Base-by-base conservation (phyloP, 306 rosid genomes). In the Fagus crenata region DNA sequence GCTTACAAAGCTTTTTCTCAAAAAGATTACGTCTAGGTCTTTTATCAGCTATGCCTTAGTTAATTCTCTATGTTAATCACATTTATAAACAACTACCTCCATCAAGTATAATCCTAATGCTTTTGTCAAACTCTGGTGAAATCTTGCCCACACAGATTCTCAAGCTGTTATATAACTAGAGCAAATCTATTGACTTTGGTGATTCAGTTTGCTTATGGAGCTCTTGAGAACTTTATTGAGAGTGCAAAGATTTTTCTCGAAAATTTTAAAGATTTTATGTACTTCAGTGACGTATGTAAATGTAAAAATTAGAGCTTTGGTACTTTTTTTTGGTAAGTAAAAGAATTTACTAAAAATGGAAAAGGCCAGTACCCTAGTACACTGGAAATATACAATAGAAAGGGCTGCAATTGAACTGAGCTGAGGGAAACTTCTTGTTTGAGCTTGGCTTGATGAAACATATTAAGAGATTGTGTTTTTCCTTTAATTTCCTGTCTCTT, bases 121-220 rank as follows among this genome's bases (percentile, higher is more conserved):
- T 56, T n/a, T 56, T 13, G 63, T 56, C 63, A 56, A 56, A 56
- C 63, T 22, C 36, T 56, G 35, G 63, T 56, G 63, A 56, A 63
- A 2, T 63, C 37, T 63, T 35, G 41, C 40, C 33, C 69, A 33
- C 4, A 35, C 5, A 61, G 69, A 33, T 33, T 63, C 42, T 63
- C 6, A 33, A 63, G 1, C 12, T 35, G 42, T 63, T n/a, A 61
- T 59, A 31, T 35, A 32, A 36, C 18, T 8, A 35, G 7, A 35
- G 6, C 69, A 2, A 14, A 8, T 46, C 51, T 11, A 4, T 63
- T 59, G 32, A 31, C 15, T 63, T 33, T 61, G 18, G 28, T 22
- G 28, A 22, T 56, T 22, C 36, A 22, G 22, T 13, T 63, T 37
- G 18, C 15, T 35, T 14, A 5, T 1, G 6, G 3, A 35, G 41